A percentile compares a stretch with the other conserved stretches of the same genome.
Evolutionary conservation across 352 stramenopile species (phyloP).

Genomic region (Pythium dissotocum): DNA sequence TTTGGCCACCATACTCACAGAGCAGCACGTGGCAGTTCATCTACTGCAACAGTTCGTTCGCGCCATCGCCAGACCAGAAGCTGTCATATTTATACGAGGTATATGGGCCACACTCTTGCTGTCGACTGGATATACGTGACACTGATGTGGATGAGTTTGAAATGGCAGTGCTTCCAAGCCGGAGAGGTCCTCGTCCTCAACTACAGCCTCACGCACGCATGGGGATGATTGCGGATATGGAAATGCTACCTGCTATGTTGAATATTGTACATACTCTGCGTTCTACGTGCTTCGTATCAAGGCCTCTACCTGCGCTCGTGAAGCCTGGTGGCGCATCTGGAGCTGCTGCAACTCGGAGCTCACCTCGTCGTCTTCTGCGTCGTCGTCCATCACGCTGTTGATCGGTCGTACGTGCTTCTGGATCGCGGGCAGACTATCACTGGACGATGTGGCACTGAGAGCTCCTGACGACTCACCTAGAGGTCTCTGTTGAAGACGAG

Average conservation of each 20-base stretch:
- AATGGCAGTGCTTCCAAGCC: conserved; percentile 76
- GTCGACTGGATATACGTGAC: not conserved
- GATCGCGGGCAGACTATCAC: conserved; percentile 29
- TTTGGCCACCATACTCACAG: not conserved
- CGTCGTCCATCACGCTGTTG: conserved; percentile 58
- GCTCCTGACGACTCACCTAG: conserved; percentile 23
- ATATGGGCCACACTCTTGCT: too few relatives aligned
- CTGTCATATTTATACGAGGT: conserved; percentile 80
- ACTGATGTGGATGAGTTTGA: not conserved
- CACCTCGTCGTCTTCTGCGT: conserved; percentile 60
- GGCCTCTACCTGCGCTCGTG: conserved; percentile 72
- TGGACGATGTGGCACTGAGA: conserved; percentile 18
- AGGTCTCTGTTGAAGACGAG: conserved; percentile 33
- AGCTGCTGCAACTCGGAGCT: conserved; percentile 67
- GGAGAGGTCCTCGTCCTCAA: conserved; percentile 82
- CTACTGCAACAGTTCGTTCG: conserved; percentile 88
- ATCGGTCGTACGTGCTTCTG: conserved; percentile 32
- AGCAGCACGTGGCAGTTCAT: conserved; percentile 57
- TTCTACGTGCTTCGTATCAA: conserved; percentile 41
- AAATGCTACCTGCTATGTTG: not conserved
- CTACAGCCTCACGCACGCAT: conserved; percentile 85
- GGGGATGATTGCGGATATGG: conserved; percentile 47
- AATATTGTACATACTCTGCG: conserved; percentile 11
- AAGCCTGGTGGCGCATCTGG: conserved; percentile 69
- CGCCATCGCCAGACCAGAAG: conserved; percentile 78